A percentile compares a stretch with the other conserved stretches of the same genome.
These are phyloP conservation scores for Linanthus parryae DNA, from an alignment of 148 eudicot species.

Conservation along the genomic window DNA sequence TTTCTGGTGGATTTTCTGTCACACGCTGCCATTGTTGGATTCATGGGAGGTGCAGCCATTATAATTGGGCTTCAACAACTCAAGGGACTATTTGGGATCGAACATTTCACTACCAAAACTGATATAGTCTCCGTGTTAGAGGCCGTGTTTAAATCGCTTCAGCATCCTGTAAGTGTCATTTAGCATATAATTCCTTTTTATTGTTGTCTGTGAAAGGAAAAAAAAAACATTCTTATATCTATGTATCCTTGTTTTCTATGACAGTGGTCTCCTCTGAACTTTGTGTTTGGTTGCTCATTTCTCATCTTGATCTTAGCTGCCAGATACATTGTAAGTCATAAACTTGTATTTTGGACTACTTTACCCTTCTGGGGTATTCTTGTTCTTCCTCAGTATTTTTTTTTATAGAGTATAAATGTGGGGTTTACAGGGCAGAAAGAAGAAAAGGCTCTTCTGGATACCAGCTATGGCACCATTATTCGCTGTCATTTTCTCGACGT, in stretches of 20 bases:
- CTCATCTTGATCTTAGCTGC: conserved; percentile 35
- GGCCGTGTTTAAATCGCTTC: conserved; percentile 14
- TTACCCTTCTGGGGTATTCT: too few species aligned
- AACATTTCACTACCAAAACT: conserved; percentile 17
- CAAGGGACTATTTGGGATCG: conserved; percentile 17
- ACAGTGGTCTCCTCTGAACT: conserved; percentile 39
- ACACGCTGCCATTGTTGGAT: conserved; percentile 27
- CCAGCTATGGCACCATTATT: conserved; percentile 46
- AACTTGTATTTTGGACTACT: too few species aligned
- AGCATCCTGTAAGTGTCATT: conserved; percentile 14
- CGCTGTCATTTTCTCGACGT: conserved; percentile 37
- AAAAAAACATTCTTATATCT: not conserved
- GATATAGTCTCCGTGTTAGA: conserved; percentile 15
- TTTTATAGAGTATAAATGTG: too few species aligned
- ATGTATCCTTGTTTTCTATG: not conserved
- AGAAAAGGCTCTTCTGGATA: conserved; percentile 42
- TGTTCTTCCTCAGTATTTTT: too few species aligned
- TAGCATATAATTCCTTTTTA: not conserved
- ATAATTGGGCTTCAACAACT: conserved; percentile 21
- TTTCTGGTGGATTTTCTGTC: conserved; percentile 24
- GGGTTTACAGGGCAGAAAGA: conserved; percentile 38
- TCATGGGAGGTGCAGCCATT: conserved; percentile 29
- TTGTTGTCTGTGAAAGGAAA: not conserved
- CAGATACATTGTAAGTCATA: conserved; percentile 27
- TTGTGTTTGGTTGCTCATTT: conserved; percentile 44